phyloP scores from a whole-genome alignment of 2,329 filamentous ascomycete genomes.

The Elsinoe ampelina region DNA sequence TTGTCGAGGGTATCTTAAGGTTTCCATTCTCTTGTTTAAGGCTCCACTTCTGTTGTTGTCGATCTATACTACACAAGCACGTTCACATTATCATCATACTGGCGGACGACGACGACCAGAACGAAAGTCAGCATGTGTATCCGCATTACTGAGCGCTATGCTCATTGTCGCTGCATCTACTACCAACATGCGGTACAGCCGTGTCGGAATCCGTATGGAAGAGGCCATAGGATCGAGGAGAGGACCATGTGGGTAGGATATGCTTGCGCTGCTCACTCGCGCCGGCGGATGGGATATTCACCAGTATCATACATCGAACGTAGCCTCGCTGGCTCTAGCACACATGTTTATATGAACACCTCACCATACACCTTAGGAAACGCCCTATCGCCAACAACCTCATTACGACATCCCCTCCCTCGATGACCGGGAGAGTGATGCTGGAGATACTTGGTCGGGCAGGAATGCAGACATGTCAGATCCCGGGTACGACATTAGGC shows the following conservation, averaged over 20 bases:
- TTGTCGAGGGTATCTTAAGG: too few relatives aligned
- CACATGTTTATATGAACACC: too few relatives aligned
- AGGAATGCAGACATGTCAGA: too few relatives aligned
- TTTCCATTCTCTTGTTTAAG: too few relatives aligned
- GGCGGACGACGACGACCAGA: background rate
- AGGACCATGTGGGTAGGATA: conserved; percentile 77
- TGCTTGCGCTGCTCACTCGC: conserved; percentile 47
- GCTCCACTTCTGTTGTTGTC: background rate
- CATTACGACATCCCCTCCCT: too few relatives aligned
- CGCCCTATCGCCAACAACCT: too few relatives aligned
- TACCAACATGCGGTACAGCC: conserved; percentile 79
- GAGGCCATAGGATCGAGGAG: conserved; percentile 62
- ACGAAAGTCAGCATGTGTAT: conserved; percentile 59
- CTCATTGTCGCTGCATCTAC: conserved; percentile 80
- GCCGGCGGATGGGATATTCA: background rate
- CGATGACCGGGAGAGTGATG: too few relatives aligned
- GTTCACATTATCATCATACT: background rate
- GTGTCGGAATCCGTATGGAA: conserved; percentile 64
- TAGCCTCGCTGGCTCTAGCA: background rate
- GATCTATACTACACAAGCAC: background rate
- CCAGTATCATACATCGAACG: too few relatives aligned
- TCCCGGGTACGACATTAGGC: too few relatives aligned
- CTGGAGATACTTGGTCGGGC: too few relatives aligned
- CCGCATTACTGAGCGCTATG: conserved; percentile 75
- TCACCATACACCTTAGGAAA: too few relatives aligned